phyloP scores from a whole-genome alignment of 2,329 filamentous ascomycete species.

The Emydomyces testavorans region DNA sequence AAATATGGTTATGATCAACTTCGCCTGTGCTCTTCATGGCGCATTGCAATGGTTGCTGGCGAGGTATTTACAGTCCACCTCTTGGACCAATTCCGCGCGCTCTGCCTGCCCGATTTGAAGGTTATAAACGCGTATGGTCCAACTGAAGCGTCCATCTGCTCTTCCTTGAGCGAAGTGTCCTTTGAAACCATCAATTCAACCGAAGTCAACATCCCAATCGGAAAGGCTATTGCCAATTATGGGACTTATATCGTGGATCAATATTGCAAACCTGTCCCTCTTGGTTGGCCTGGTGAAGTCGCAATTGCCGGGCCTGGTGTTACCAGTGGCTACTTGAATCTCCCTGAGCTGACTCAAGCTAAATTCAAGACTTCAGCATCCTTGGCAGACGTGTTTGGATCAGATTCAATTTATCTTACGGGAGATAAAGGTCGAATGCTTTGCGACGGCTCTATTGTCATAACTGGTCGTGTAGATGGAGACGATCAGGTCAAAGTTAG shows the following conservation, averaged over 20 bases:
- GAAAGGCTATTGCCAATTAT: conserved; percentile 26
- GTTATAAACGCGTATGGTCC: conserved; percentile 18
- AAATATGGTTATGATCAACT: conserved; percentile 16
- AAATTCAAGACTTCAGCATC: conserved; percentile 16
- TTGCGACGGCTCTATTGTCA: conserved; percentile 18
- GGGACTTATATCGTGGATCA: conserved; percentile 32
- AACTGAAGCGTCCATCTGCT: conserved; percentile 14
- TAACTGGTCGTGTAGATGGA: conserved; percentile 19
- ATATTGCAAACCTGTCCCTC: conserved; percentile 27
- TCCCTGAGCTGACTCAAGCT: conserved; percentile 5
- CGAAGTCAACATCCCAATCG: conserved; percentile 36
- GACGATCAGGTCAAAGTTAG: conserved; percentile 19
- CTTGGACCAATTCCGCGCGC: conserved; percentile 9
- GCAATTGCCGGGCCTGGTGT: conserved; percentile 25
- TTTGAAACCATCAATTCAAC: conserved; percentile 10
- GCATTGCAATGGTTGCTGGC: conserved; percentile 17
- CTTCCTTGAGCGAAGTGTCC: conserved; percentile 18
- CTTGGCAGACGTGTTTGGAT: background rate
- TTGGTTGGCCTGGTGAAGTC: conserved; percentile 34
- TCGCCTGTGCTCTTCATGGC: conserved; percentile 14
- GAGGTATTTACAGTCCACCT: conserved; percentile 15
- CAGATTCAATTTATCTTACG: conserved; percentile 18
- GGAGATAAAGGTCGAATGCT: conserved; percentile 20
- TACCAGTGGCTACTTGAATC: conserved; percentile 15
- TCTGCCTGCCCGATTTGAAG: conserved; percentile 13